phyloP scores from a whole-genome alignment of 225 moss, liverwort and hornwort genomes.

The Bryoerythrophyllum caledonicum region DNA sequence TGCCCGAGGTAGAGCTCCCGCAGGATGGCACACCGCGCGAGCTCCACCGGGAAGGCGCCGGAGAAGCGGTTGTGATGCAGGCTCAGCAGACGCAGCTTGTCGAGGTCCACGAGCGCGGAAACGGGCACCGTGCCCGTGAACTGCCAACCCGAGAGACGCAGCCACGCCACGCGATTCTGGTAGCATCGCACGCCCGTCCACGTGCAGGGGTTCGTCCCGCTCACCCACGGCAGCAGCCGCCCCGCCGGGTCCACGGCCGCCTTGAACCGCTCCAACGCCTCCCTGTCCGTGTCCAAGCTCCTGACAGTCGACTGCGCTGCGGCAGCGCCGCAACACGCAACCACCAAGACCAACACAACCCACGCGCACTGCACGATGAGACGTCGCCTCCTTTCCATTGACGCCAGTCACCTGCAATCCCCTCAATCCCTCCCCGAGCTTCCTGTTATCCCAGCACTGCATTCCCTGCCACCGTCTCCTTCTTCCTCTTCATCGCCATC shows the following conservation, averaged over 20 bases:
- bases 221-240: conserved; percentile 16
- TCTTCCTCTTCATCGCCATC: conserved; percentile 7
- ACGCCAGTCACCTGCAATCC: background rate
- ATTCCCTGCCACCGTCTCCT: background rate
- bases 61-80: conserved; percentile 38
- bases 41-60: conserved; percentile 30
- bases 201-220: conserved; percentile 29
- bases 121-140: conserved; percentile 23
- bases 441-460: background rate
- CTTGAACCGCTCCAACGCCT: conserved; percentile 32
- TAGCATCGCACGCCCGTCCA: conserved; percentile 39
- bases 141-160: conserved; percentile 23
- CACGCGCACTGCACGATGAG: background rate
- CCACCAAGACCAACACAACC: background rate
- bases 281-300: conserved; percentile 33
- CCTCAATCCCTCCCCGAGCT: background rate
- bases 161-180: conserved; percentile 26
- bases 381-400: conserved; percentile 18
- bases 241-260: conserved; percentile 26
- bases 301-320: too few relatives aligned
- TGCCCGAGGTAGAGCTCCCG: conserved; percentile 21
- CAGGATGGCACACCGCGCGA: conserved; percentile 19
- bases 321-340: too few relatives aligned
- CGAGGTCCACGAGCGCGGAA: conserved; percentile 27
- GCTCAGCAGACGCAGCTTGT: conserved; percentile 40